A percentile compares a stretch with the other conserved stretches of the same genome.
phyloP scores from a whole-genome alignment of 176 grass and related monocot species.

The Tillandsia leiboldiana region DNA sequence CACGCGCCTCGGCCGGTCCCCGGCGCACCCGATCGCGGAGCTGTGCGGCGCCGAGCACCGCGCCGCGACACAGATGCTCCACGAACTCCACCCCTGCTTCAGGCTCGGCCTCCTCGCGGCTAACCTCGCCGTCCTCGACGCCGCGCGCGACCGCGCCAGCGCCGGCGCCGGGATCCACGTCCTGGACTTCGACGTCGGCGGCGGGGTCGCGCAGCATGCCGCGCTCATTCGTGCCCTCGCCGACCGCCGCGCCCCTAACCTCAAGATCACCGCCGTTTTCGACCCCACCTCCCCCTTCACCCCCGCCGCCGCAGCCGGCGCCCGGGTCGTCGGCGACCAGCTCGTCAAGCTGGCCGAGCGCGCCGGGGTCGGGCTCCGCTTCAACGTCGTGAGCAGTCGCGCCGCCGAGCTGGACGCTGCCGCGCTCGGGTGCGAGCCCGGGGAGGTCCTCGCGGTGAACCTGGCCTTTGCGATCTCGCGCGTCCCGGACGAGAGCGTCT shows the following conservation, averaged over 20 bases:
- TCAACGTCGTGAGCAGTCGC: conserved; percentile 41
- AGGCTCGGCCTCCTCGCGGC: conserved; percentile 59
- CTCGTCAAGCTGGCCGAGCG: conserved; percentile 48
- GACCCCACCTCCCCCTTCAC: conserved; percentile 65
- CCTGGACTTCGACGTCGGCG: conserved; percentile 77
- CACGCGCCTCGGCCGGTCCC: conserved; percentile 36
- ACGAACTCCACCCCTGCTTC: conserved; percentile 61
- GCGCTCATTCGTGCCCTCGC: conserved; percentile 55
- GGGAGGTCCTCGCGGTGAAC: conserved; percentile 70
- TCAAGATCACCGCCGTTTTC: conserved; percentile 58
- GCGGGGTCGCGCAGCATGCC: conserved; percentile 36
- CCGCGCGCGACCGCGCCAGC: conserved; percentile 29
- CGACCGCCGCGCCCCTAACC: conserved; percentile 22
- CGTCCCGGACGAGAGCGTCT: conserved; percentile 81
- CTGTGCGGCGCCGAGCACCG: conserved; percentile 47
- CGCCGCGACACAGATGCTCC: conserved; percentile 41
- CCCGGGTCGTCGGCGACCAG: conserved; percentile 24
- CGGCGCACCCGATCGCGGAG: conserved; percentile 21
- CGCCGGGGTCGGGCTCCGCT: conserved; percentile 35
- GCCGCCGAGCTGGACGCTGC: conserved; percentile 43
- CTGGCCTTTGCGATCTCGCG: conserved; percentile 66
- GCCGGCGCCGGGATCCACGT: conserved; percentile 47
- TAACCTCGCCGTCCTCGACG: conserved; percentile 47
- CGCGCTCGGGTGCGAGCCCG: conserved; percentile 41
- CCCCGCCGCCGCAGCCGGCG: conserved; percentile 1